These are phyloP conservation scores for Fusarium globosum DNA, from an alignment of 2,329 filamentous ascomycete genomes.

Conservation along the genomic window DNA sequence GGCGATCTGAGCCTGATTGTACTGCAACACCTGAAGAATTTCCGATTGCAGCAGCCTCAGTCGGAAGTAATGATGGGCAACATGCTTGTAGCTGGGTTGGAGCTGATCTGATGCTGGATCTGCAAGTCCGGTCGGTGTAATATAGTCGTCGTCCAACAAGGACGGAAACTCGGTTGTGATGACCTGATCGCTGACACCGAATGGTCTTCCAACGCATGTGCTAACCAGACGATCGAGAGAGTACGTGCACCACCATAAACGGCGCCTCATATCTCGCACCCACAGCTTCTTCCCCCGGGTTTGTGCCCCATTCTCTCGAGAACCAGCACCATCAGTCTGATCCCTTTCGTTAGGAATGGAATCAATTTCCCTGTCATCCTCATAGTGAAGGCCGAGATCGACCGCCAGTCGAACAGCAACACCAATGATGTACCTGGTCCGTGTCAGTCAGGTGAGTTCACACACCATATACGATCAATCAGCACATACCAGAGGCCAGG, in stretches of 20 bases:
- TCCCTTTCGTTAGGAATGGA: slow-evolving; percentile 54
- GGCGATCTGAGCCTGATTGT: slow-evolving; percentile 86
- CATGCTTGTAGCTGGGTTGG: slow-evolving; percentile 86
- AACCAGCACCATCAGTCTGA: slow-evolving; percentile 49
- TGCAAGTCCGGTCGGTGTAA: slow-evolving; percentile 81
- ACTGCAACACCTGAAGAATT: slow-evolving; percentile 92
- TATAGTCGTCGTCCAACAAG: slow-evolving; percentile 85
- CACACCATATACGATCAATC: slow-evolving; percentile 2
- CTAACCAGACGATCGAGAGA: slow-evolving; percentile 94
- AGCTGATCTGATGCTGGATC: slow-evolving; percentile 66
- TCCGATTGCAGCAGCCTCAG: slow-evolving; percentile 91
- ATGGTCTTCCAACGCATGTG: slow-evolving; percentile 91
- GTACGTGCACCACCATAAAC: slow-evolving; percentile 98
- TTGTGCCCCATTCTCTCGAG: slow-evolving; percentile 51
- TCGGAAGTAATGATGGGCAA: slow-evolving; percentile 92
- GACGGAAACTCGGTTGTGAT: slow-evolving; percentile 97
- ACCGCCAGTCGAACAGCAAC: slow-evolving; percentile 91
- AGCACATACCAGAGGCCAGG: slow-evolving; percentile 81
- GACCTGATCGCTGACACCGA: slow-evolving; percentile 95
- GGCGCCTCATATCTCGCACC: slow-evolving; percentile 84
- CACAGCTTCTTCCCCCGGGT: slow-evolving; percentile 80
- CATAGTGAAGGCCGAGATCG: slow-evolving; percentile 91
- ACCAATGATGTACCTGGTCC: slow-evolving; percentile 83
- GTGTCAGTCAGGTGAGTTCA: slow-evolving; percentile 25
- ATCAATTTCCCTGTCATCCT: slow-evolving; percentile 78